Base-by-base conservation (phyloP, 176 grass and related monocot genomes). In the Pontederia crassipes region DNA sequence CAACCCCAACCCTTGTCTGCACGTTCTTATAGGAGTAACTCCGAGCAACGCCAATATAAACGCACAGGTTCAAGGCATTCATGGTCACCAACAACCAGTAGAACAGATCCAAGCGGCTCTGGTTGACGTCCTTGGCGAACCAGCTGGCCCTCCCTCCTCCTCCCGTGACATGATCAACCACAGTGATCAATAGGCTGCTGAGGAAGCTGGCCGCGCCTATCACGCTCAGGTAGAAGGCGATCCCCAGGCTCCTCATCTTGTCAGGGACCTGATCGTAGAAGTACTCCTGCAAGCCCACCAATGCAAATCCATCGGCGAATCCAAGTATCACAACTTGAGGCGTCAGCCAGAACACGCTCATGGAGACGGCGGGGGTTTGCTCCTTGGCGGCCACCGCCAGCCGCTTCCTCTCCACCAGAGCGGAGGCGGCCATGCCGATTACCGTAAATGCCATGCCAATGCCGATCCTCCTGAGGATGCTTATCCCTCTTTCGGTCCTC, bases 251-350 rank as follows among this genome's bases (percentile, higher is more conserved):
- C 64, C 90, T 79, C 90, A 95, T 95, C 26, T 32, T 79, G 48
- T 90, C 90, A 0, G 90, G 90, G 10, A 90, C 83, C 78, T 95
- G 90, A 13, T 84, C 80, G 65, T 95, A 95, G 72, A 95, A 95
- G 69, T 87, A 95, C 65, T 95, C 90, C 57, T 95, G 90, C 2
- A 95, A 71, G 0, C 90, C 90, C 0, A 95, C 90, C 3, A 95
- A 52, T 8, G 83, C 74, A 65, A 95, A 90, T 11, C 86, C 90
- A 11, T 95, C 90, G 1, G 58, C 90, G 0, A 90, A 45, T 1
- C 86, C 90, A 61, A 90, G 61, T 7, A 95, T 77, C 24, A 66
- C 2, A 52, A 87, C 84, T 75, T 90, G 90, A 14, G 90, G 90
- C 35, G 79, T 24, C 48, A 87, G 61, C 90, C 90, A 90, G 28